Base-by-base conservation (phyloP, 2,329 filamentous ascomycete genomes). In the Macrophomina phaseolina region DNA sequence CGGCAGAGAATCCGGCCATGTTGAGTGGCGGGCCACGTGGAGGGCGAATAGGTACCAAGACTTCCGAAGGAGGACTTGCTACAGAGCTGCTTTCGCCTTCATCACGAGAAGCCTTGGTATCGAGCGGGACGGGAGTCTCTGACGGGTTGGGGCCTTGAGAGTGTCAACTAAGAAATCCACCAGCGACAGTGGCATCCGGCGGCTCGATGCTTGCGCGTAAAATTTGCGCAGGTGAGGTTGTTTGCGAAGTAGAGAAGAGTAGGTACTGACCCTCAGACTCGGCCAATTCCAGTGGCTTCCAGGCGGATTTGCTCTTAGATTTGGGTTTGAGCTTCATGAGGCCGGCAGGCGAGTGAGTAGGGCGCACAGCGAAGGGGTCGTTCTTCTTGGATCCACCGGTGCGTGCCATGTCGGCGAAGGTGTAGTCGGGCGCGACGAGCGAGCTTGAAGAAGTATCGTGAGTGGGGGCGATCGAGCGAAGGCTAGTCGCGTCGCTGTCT, bases 401-500 rank as follows among this genome's bases (percentile, higher is more conserved):
- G 48, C 74, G 72, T 4, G 74, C 71, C 75, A 78, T 77, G 30
- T 75, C 71, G 42, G 73, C 74, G 42, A 76, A 75, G 3, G 71
- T 74, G 7, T 68, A 69, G 11, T 66, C 65, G 5, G 49, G 49
- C 14, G 65, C 65, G 16, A 67, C 65, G 16, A 40, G 28, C 5
- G 65, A 56, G 48, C 65, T 67, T n/a, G 28, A 48, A 34, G 65
- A 62, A 3, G 38, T 63, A 14, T 40, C 40, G 32, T n/a, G 65
- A 16, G 65, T 49, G 51, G 51, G n/a, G 12, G 53, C 42, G 14
- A 55, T 38, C 1, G 42, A 45, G 45, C 61, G 66, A 12, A 64
- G 51, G 16, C 60, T 64, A n/a, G 66, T 62, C 42, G 52, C 48
- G 18, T 62, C 52, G 49, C 23, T 48, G 8, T 64, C 46, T 28